Evolutionary conservation across 805 yeast genomes (phyloP).

Genomic region (Yamadazyma laniorum): DNA sequence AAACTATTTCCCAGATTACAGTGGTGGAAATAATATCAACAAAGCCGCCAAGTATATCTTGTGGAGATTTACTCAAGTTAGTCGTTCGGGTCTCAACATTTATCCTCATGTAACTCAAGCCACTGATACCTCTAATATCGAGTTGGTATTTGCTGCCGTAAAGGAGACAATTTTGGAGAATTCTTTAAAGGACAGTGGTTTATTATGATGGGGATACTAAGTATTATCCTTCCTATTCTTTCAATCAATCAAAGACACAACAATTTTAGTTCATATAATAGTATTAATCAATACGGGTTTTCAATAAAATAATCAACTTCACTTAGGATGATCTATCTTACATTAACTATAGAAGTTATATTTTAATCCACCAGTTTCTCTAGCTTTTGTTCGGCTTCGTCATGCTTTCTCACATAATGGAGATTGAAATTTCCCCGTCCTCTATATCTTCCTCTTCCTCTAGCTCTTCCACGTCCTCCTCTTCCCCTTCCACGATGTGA

Average conservation of each 20-base stretch:
- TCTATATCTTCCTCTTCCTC: slow-evolving; percentile 18
- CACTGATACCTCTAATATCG: slow-evolving; percentile 86
- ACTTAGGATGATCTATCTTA: slow-evolving; percentile 8
- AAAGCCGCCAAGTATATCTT: slow-evolving; percentile 90
- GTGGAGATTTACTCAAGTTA: slow-evolving; percentile 85
- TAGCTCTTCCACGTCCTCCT: slow-evolving; percentile 18
- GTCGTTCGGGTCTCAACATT: slow-evolving; percentile 75
- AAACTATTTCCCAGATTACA: slow-evolving; percentile 83
- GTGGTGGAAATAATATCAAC: slow-evolving; percentile 84
- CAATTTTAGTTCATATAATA: slow-evolving; percentile 3
- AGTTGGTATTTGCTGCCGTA: slow-evolving; percentile 81
- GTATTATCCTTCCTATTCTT: too few relatives aligned
- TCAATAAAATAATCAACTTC: slow-evolving; percentile 1
- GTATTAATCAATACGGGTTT: slow-evolving; percentile 5
- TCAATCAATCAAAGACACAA: neutral
- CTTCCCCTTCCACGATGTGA: slow-evolving; percentile 11
- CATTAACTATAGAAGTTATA: slow-evolving; percentile 11
- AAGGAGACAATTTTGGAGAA: slow-evolving; percentile 78
- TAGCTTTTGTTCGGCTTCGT: neutral
- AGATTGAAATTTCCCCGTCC: slow-evolving; percentile 23
- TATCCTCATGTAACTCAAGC: slow-evolving; percentile 95
- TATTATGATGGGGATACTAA: slow-evolving; percentile 48
- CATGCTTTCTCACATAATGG: slow-evolving; percentile 24
- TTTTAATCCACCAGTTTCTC: neutral
- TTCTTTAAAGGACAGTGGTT: slow-evolving; percentile 71